A percentile compares a stretch with the other conserved stretches of the same genome.
Evolutionary conservation across 2,329 filamentous ascomycete genomes (phyloP).

Genomic region (Nothophaeocryptopus gaeumannii): DNA sequence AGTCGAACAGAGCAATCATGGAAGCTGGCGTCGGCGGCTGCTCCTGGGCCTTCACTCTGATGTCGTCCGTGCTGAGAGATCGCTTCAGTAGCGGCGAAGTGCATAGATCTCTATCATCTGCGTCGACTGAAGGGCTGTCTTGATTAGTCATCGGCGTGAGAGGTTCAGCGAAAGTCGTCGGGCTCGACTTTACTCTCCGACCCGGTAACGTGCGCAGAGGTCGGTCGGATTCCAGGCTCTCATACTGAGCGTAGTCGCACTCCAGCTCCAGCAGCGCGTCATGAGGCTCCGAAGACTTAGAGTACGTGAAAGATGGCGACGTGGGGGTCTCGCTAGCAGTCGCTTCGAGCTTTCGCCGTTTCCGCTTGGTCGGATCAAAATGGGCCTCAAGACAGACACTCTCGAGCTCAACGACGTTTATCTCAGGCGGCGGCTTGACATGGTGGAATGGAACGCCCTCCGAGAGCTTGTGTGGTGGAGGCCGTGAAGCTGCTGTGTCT

Average conservation of each 20-base stretch:
- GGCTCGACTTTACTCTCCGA: background rate
- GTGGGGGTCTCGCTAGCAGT: background rate
- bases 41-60: background rate
- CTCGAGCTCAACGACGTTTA: slow-evolving; percentile 16
- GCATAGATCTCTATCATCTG: too few relatives aligned
- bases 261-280: background rate
- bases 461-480: slow-evolving; percentile 23
- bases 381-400: slow-evolving; percentile 31
- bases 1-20: slow-evolving; percentile 9
- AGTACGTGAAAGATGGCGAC: background rate
- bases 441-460: slow-evolving; percentile 25
- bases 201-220: too few relatives aligned
- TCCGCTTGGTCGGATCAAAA: slow-evolving; percentile 6
- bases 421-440: slow-evolving; percentile 16
- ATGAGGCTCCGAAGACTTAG: too few relatives aligned
- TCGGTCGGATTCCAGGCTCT: background rate
- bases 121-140: too few relatives aligned
- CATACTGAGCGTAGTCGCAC: background rate
- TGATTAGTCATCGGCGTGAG: background rate
- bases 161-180: background rate
- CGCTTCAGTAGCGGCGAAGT: background rate
- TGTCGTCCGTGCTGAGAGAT: slow-evolving; percentile 3
- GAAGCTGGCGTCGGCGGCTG: too few relatives aligned
- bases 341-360: background rate
- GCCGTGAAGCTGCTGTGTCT: background rate